Base-by-base conservation (phyloP, 805 yeast species). In the Vanderwaltozyma tropicalis region DNA sequence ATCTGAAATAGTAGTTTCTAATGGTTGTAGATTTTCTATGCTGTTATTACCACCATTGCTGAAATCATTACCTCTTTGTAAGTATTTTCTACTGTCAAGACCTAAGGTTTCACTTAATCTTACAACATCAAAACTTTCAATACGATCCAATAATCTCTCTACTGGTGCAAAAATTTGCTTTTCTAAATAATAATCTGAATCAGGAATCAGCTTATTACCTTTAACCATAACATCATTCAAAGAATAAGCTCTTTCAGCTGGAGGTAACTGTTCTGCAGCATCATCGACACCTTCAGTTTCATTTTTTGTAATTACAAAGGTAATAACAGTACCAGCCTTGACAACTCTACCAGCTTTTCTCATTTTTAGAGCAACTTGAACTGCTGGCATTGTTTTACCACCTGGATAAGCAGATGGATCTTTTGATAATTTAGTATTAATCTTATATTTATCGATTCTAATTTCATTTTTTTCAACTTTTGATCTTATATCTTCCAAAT, bases 131-230 rank as follows among this genome's bases (percentile, higher is more conserved):
- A 82, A 72, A 30, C 97, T 96, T 46, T 86, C 94, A 38, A 92
- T 78, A 43, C 80, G 74, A 47, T 80, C 94, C 30, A 89, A 66
- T 37, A 92, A 67, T 61, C 98, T 76, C 55, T 85, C 94, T 9
- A 92, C 78, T 3, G 96, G 96, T 2, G 94, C 87, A 50, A 82
- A 76, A 9, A 92, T 72, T 61, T 92, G 99, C 57, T 86, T 83
- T 46, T 80, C 92, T 48, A 89, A 65, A 57, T 92, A 92, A 54
- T 73, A 88, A 28, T 66, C 69, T 1, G 83, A 71, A 59, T 92
- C 98, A 1, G 92, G 86, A 42, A 59, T 65, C 42, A 79, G 70
- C 3, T 62, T 61, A 8, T 68, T 64, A 28, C 65, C 60, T 38
- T 72, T 74, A 25, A 62, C 55, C 54, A 80, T 57, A 7, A 87